Evolutionary conservation across 352 stramenopile species (phyloP).

Genomic region (Phytophthora pseudosyringae): DNA sequence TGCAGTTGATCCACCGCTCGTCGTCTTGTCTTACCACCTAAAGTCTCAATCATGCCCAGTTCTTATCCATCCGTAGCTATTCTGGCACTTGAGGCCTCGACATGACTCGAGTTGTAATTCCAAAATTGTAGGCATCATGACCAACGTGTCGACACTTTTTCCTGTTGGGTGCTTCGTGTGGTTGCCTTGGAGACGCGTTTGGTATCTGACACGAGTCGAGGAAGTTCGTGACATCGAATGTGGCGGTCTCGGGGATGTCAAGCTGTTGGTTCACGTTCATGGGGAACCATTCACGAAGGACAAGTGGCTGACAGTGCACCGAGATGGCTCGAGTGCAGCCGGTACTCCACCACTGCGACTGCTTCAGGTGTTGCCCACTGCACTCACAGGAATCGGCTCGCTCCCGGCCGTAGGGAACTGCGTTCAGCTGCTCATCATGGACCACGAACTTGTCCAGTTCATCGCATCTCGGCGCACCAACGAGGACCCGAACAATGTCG

Average conservation of each 20-base stretch:
- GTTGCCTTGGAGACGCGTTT: slow-evolving; percentile 48
- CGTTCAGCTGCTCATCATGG: slow-evolving; percentile 41
- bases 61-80: slow-evolving; percentile 9
- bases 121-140: slow-evolving; percentile 7
- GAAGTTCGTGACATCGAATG: slow-evolving; percentile 13
- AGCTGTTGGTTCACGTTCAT: slow-evolving; percentile 47
- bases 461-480: slow-evolving; percentile 11
- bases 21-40: slow-evolving; percentile 3
- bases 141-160: slow-evolving; percentile 7
- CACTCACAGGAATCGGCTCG: slow-evolving; percentile 43
- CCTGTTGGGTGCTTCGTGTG: slow-evolving; percentile 37
- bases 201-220: slow-evolving; percentile 58
- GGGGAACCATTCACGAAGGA: slow-evolving; percentile 52
- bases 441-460: slow-evolving; percentile 12
- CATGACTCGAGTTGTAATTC: not conserved
- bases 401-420: slow-evolving; percentile 40
- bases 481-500: not conserved
- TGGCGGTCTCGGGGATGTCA: slow-evolving; percentile 16
- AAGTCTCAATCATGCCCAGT: not conserved
- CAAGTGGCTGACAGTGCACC: slow-evolving; percentile 48
- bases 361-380: slow-evolving; percentile 33
- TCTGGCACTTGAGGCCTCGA: not conserved
- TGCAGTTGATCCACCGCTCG: not conserved
- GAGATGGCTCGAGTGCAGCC: slow-evolving; percentile 3
- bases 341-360: slow-evolving; percentile 33